Conservation (phyloP, 2,329 filamentous ascomycete genomes). For the Phialophora verrucosa region DNA sequence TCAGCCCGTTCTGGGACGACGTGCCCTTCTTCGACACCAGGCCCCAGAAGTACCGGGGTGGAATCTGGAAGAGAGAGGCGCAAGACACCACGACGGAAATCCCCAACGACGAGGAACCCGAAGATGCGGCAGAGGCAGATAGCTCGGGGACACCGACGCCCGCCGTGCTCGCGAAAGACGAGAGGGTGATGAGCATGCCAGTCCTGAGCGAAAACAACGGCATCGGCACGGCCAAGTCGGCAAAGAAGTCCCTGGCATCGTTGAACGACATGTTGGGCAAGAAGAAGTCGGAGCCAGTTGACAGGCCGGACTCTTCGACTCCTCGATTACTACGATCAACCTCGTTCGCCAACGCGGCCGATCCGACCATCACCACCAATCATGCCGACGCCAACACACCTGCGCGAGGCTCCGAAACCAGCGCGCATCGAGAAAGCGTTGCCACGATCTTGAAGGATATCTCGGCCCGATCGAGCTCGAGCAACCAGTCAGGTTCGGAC, state of each 20-base stretch:
- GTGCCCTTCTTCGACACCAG: constrained; percentile 85
- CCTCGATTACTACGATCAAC: constrained; percentile 65
- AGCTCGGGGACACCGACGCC: constrained; percentile 31
- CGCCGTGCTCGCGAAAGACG: constrained; percentile 38
- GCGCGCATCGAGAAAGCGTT: constrained; percentile 65
- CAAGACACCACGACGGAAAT: constrained; percentile 39
- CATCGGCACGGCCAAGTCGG: constrained; percentile 46
- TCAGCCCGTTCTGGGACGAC: constrained; percentile 95
- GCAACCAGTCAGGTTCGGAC: constrained; percentile 59
- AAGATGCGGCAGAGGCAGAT: constrained; percentile 41
- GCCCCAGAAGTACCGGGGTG: constrained; percentile 78
- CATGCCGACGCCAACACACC: constrained; percentile 69
- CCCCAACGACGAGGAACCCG: constrained; percentile 43
- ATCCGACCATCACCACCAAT: constrained; percentile 71
- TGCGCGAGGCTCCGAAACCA: constrained; percentile 60
- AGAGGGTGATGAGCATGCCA: constrained; percentile 47
- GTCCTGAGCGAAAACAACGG: constrained; percentile 48
- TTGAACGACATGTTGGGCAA: constrained; percentile 33
- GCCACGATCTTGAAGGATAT: constrained; percentile 69
- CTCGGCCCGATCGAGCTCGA: constrained; percentile 61
- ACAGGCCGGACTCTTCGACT: constrained; percentile 36
- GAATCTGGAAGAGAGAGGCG: constrained; percentile 69
- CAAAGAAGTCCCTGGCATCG: constrained; percentile 41
- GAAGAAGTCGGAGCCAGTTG: constrained; percentile 40
- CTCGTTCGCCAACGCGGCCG: constrained; percentile 67